A percentile compares a stretch with the other conserved stretches of the same genome.
These are phyloP conservation scores for Myriosclerotinia duriaeana DNA, from an alignment of 2,329 filamentous ascomycete genomes.

Conservation along the genomic window DNA sequence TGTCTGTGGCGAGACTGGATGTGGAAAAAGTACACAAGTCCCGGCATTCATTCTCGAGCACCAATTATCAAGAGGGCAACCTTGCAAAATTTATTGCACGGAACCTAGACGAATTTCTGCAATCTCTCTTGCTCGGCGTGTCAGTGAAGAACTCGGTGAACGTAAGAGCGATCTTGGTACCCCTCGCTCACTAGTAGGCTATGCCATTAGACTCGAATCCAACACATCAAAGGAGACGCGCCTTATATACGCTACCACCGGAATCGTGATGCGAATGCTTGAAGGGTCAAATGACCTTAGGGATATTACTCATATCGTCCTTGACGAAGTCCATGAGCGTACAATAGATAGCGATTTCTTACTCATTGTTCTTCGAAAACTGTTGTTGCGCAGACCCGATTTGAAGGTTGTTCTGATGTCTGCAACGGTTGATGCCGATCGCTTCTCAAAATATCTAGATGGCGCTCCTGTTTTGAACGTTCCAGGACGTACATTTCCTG, in stretches of 20 bases:
- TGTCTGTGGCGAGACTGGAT: constrained; percentile 94
- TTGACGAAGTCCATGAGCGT: constrained; percentile 97
- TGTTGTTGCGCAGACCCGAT: constrained; percentile 72
- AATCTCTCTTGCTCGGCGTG: constrained; percentile 86
- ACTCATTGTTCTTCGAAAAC: constrained; percentile 82
- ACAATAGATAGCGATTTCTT: constrained; percentile 97
- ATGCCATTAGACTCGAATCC: constrained; percentile 89
- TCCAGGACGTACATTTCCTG: constrained; percentile 90
- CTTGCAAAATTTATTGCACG: constrained; percentile 92
- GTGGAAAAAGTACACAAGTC: constrained; percentile 97
- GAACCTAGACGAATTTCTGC: constrained; percentile 95
- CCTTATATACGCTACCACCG: constrained; percentile 83
- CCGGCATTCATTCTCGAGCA: constrained; percentile 91
- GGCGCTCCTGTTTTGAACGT: constrained; percentile 85
- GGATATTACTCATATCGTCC: constrained; percentile 88
- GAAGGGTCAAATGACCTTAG: constrained; percentile 82
- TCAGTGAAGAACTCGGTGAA: constrained; percentile 93
- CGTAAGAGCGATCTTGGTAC: constrained; percentile 79
- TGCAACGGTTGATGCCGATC: constrained; percentile 88
- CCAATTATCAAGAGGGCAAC: constrained; percentile 73
- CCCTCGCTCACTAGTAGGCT: constrained; percentile 80
- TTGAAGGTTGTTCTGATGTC: constrained; percentile 97
- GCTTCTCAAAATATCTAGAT: constrained; percentile 85
- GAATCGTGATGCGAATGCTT: constrained; percentile 97
- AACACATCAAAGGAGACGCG: constrained; percentile 79